Base-by-base conservation (phyloP, 2,329 filamentous ascomycete genomes). In the Cladosporium colombiae region DNA sequence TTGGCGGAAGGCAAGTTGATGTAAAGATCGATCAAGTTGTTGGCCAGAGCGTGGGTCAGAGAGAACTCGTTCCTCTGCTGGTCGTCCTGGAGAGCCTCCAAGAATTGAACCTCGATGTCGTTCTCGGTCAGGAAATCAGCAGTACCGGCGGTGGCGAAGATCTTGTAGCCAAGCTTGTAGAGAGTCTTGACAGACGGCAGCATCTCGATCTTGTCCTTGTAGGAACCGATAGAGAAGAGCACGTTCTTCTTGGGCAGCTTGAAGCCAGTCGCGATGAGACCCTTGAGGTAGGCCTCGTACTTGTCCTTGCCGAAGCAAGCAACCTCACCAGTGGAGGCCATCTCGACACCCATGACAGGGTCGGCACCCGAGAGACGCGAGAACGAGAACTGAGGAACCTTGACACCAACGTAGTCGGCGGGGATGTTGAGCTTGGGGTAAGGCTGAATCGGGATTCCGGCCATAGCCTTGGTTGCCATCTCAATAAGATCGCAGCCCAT, bases 1-100 rank as follows among this genome's bases (percentile, higher is more conserved):
- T 99, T 99, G 86, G 88, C 97, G 14, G 95, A 98, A n/a, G 95
- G 95, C 80, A 99, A 81, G 80, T 99, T 99, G 88, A 99, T 97
- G 83, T 99, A 99, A 67, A 99, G 83, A 78, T 98, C 94, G 74
- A 99, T 99, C 79, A 95, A 89, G 82, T 98, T 98, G 82, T 97
- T 98, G 66, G 94, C 91, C 80, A 99, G 83, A 82, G 97, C 94
- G 81, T 98, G 93, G 1, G 93, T 97, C 68, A 99, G 86, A 10
- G 95, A 99, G 82, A 96, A 99, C 81, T 99, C 95, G 0, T 93
- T 92, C 79, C 94, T 93, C 78, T 96, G 92, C 68, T 93, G 89
- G 71, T 93, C 90, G 69, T 89, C 88, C 62, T 86, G 70, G 14
- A 99, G 87, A 35, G 93, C 89, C 79, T 99, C 95, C 58, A 99